Conservation (phyloP, 2,329 filamentous ascomycete species). For the Beauveria medogensis region DNA sequence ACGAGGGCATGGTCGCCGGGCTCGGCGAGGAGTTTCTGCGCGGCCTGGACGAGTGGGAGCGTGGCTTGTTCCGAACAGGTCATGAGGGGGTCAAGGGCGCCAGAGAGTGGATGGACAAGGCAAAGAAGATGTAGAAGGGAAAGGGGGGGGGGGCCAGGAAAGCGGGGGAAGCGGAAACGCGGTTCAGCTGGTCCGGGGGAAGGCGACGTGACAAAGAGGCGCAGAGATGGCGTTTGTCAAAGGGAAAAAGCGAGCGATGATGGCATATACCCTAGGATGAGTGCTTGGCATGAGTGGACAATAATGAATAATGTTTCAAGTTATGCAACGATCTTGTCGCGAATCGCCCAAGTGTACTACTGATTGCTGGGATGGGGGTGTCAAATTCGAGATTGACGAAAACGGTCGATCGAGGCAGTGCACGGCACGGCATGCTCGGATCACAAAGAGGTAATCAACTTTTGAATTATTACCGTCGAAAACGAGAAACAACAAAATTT, state of each 20-base stretch:
- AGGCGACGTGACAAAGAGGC: background rate
- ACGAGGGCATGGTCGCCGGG: slow-evolving; percentile 50
- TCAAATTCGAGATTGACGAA: background rate
- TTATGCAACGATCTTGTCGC: background rate
- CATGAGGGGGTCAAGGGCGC: slow-evolving; percentile 66
- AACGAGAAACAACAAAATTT: background rate
- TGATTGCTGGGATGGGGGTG: background rate
- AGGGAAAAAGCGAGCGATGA: background rate
- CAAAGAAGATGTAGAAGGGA: slow-evolving; percentile 26
- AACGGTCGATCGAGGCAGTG: background rate
- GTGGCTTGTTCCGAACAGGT: slow-evolving; percentile 63
- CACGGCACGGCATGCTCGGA: background rate
- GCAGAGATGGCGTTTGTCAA: too few relatives aligned
- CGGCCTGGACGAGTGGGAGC: slow-evolving; percentile 84
- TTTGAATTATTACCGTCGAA: background rate
- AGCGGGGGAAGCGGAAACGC: background rate
- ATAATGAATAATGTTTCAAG: background rate
- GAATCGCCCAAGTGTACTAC: background rate
- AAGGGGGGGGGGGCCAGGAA: too few relatives aligned
- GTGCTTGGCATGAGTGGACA: background rate
- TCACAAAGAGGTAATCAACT: background rate
- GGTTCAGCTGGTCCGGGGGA: background rate
- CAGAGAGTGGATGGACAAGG: slow-evolving; percentile 62
- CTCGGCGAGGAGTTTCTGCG: slow-evolving; percentile 71
- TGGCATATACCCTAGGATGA: background rate